Conservation (phyloP, 495 filamentous ascomycete species). For the Penicillium tannophilum region DNA sequence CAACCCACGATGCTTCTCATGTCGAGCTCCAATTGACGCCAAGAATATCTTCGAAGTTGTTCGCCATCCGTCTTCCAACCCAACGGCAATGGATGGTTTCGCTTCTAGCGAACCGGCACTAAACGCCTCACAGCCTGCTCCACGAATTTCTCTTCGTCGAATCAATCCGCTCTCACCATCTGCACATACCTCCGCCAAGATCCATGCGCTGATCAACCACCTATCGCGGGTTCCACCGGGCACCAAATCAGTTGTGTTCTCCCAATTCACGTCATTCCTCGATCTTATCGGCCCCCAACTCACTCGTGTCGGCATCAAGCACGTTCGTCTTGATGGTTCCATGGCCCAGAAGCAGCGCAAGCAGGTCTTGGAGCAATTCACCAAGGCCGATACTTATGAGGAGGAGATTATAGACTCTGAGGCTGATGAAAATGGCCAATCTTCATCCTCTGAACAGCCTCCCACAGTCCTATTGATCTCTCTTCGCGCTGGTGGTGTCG, state of each 20-base stretch:
- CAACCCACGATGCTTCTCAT: slow-evolving; percentile 82
- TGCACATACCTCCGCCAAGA: slow-evolving; percentile 73
- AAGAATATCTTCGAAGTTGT: slow-evolving; percentile 92
- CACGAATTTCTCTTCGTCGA: slow-evolving; percentile 78
- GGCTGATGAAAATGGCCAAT: slow-evolving; percentile 31
- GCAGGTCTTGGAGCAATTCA: slow-evolving; percentile 72
- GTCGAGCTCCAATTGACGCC: slow-evolving; percentile 77
- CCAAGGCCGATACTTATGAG: slow-evolving; percentile 42
- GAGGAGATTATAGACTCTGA: slow-evolving; percentile 40
- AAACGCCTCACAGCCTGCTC: slow-evolving; percentile 38
- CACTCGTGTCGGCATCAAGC: slow-evolving; percentile 66
- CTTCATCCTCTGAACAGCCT: slow-evolving; percentile 24
- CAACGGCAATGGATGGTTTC: slow-evolving; percentile 33
- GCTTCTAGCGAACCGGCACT: slow-evolving; percentile 35
- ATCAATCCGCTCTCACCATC: slow-evolving; percentile 68
- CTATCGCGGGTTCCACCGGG: slow-evolving; percentile 67
- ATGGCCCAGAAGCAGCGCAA: slow-evolving; percentile 85
- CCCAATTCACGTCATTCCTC: slow-evolving; percentile 95
- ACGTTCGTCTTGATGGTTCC: slow-evolving; percentile 86
- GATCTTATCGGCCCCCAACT: slow-evolving; percentile 85
- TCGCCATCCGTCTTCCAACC: slow-evolving; percentile 44
- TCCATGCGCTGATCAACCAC: slow-evolving; percentile 73
- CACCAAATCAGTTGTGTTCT: slow-evolving; percentile 93
- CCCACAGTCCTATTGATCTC: slow-evolving; percentile 73
- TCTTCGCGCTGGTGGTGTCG: slow-evolving; percentile 89